phyloP scores from a whole-genome alignment of 208 protist genomes.

The Crithidia expoeki region DNA sequence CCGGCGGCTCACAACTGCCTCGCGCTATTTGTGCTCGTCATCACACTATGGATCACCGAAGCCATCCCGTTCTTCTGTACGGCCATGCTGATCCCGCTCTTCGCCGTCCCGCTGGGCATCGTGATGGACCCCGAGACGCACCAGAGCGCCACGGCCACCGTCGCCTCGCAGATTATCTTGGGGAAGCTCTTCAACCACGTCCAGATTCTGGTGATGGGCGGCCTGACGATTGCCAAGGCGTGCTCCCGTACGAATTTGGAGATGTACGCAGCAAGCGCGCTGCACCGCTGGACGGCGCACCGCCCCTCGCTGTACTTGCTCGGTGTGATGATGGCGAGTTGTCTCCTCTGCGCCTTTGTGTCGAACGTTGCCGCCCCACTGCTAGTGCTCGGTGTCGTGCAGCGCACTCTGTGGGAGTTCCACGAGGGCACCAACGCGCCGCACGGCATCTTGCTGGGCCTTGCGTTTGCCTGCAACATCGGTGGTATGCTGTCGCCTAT shows the following conservation, averaged over 20 bases:
- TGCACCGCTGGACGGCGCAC: constrained; percentile 82
- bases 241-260: constrained; percentile 87
- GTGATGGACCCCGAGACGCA: constrained; percentile 65
- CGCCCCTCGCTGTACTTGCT: constrained; percentile 87
- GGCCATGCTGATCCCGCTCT: constrained; percentile 90
- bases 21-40: constrained; percentile 83
- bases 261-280: constrained; percentile 70
- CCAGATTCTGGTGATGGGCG: constrained; percentile 93
- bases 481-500: constrained; percentile 96
- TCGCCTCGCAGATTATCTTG: constrained; percentile 82
- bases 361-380: constrained; percentile 93
- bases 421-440: constrained; percentile 78
- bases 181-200: constrained; percentile 90
- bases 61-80: constrained; percentile 93
- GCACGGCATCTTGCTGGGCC: constrained; percentile 88
- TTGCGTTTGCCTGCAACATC: constrained; percentile 94
- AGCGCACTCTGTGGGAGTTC: constrained; percentile 88
- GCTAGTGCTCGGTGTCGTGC: constrained; percentile 88
- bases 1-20: constrained; percentile 89
- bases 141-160: constrained; percentile 50
- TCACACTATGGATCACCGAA: constrained; percentile 92
- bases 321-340: constrained; percentile 86
- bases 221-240: constrained; percentile 91
- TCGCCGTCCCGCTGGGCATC: constrained; percentile 86
- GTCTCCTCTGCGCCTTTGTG: constrained; percentile 87